Evolutionary conservation across 1,284 basidiomycete species (phyloP).

Genomic region (Ceratobasidium sp.): DNA sequence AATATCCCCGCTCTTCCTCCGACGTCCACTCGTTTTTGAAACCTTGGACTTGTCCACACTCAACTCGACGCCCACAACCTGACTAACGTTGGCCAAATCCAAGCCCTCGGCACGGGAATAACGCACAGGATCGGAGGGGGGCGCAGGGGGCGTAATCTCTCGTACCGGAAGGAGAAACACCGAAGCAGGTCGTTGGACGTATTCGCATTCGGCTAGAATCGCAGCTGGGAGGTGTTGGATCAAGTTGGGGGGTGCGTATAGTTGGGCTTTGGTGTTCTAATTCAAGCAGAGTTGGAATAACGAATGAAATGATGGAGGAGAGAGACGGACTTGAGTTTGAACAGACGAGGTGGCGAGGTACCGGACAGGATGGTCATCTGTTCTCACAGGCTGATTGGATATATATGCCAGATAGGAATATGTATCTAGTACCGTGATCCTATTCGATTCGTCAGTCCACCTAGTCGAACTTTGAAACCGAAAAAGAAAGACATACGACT

Average conservation of each 20-base stretch:
- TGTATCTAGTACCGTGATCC: constrained; percentile 25
- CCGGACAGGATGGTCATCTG: constrained; percentile 22
- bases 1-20: constrained; percentile 11
- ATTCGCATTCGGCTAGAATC: constrained; percentile 37
- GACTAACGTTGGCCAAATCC: background rate
- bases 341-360: constrained; percentile 29
- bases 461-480: background rate
- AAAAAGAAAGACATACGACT: background rate
- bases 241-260: constrained; percentile 35
- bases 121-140: background rate
- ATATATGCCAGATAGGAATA: constrained; percentile 38
- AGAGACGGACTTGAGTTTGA: background rate
- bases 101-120: background rate
- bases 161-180: constrained; percentile 4
- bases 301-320: too few species aligned
- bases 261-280: background rate
- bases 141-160: constrained; percentile 7
- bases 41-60: background rate
- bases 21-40: background rate
- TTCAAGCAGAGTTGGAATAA: too few species aligned
- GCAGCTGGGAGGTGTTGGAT: constrained; percentile 38
- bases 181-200: background rate
- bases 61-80: background rate
- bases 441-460: background rate
- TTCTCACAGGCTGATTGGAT: constrained; percentile 23